Evolutionary conservation across 2,329 filamentous ascomycete genomes (phyloP), one percentile per base, ranked within the genome.

Genomic region (Cladosporium sp.): DNA sequence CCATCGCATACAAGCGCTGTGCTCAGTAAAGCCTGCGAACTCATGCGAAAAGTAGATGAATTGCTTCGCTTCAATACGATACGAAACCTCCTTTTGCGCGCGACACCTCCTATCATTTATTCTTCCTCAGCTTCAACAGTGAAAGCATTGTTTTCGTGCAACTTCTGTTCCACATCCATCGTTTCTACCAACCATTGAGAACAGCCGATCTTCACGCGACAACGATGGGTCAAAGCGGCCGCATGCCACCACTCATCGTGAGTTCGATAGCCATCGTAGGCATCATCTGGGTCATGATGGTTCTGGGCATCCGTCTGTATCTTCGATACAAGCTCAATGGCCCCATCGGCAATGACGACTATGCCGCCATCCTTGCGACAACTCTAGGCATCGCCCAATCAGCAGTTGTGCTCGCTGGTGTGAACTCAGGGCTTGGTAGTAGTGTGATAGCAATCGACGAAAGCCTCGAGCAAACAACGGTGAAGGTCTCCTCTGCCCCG

Each of bases 291-390:
- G 63, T 66, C 1, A 43, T 63, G 3, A 59, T 69, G 28, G 61
- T 65, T 6, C 65, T 66, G 37, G 20, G 60, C 4, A 64, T 70
- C 39, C 67, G 69, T 4, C 19, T 66, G 2, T 69, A 67, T 60
- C 63, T 71, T 11, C 64, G 69, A n/a, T 19, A 60, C 6, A 66
- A 61, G 47, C 63, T 71, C 61, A 70, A 68, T 22, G 68, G 67
- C 0, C 69, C 69, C 0, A 60, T 69, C 9, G 65, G 68, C 11
- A 65, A 58, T 51, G 69, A 71, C 17, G 68, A 71, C 55, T 59
- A 54, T 15, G 61, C 65, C 4, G 70, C 68, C 50, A 56, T 58
- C n/a, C 52, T 60, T 1, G 68, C 68, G 9, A 70, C 68, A 3
- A 57, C 64, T 36, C 7, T 67, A 17, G 68, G 61, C 6, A 40